Evolutionary conservation across 306 rosid species (phyloP), one percentile per base, ranked within the genome.

Genomic region (Comarum palustre): DNA sequence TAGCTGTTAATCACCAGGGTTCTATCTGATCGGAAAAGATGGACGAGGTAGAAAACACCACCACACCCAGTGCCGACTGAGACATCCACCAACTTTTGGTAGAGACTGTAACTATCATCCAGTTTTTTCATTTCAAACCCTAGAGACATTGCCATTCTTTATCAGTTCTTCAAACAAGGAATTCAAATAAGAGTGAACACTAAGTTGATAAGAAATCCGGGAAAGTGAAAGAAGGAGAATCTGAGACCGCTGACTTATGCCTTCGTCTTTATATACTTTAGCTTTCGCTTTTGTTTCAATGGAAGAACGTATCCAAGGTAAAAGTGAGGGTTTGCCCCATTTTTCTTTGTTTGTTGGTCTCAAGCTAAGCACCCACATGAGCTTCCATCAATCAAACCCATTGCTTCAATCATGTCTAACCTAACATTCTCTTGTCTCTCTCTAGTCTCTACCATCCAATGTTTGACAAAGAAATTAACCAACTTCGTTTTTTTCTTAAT

Each of bases 201-300:
- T 34, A 62, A 11, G 0, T 29, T 5, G 46, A 52, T 3, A 68
- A 73, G 12, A 19, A 42, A 58, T 27, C 64, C 16, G 16, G 68
- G 66, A 81, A 72, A 83, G 71, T 15, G 46, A 51, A 9, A 65
- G 42, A 27, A 52, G 34, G 73, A 78, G 90, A 82, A 84, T 89
- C 90, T 55, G 45, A 39, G 15, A 55, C 65, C 90, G 90, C 87
- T 89, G 96, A 89, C 92, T 82, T 85, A 57, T 63, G 64, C 34
- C 12, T 5, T 42, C 41, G 61, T 82, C 83, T 84, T 80, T 78
- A 50, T 36, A 68, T 68, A 6, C 75, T 70, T 83, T 80, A 76
- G 75, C 78, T 78, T 59, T 59, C 65, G 65, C 82, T 71, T 75
- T 70, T 72, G 58, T 58, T 55, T 15, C 27, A 80, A 20, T 62